Evolutionary conservation across 2,329 filamentous ascomycete species (phyloP).

Genomic region (Alternaria longipes): DNA sequence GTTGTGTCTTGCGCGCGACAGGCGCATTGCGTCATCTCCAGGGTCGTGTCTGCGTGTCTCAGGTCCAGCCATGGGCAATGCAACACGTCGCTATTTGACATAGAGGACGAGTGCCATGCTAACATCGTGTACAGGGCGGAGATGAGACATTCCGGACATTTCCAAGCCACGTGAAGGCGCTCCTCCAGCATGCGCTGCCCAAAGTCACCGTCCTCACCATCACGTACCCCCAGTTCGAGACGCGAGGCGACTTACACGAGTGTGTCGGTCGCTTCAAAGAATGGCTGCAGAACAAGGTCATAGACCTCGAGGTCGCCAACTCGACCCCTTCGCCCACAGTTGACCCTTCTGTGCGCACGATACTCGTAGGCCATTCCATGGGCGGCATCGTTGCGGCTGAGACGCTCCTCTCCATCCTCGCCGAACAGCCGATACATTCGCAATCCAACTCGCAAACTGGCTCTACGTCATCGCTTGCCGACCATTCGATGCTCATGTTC

Average conservation of each 20-base stretch:
- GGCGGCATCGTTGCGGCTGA: conserved; percentile 93
- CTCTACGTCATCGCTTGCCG: conserved; percentile 43
- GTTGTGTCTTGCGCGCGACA: conserved; percentile 39
- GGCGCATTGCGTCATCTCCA: conserved; percentile 9
- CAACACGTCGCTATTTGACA: background rate
- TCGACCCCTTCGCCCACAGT: conserved; percentile 83
- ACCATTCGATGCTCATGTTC: conserved; percentile 79
- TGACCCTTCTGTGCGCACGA: conserved; percentile 82
- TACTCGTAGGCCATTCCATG: conserved; percentile 88
- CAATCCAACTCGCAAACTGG: conserved; percentile 46
- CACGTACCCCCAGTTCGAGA: conserved; percentile 84
- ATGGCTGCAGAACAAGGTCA: conserved; percentile 90
- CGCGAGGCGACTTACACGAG: conserved; percentile 76
- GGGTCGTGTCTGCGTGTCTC: background rate
- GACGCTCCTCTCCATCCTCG: conserved; percentile 77
- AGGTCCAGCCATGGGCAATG: conserved; percentile 3
- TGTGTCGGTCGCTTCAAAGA: conserved; percentile 78
- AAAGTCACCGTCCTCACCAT: conserved; percentile 72
- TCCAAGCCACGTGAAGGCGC: conserved; percentile 73
- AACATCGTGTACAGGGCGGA: conserved; percentile 64
- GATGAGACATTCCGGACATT: conserved; percentile 82
- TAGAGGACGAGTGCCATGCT: conserved; percentile 13
- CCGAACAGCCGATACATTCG: conserved; percentile 57
- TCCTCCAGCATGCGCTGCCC: conserved; percentile 72
- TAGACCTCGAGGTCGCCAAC: conserved; percentile 89